Base-by-base conservation (phyloP, 306 rosid genomes). In the Rosa rugosa region DNA sequence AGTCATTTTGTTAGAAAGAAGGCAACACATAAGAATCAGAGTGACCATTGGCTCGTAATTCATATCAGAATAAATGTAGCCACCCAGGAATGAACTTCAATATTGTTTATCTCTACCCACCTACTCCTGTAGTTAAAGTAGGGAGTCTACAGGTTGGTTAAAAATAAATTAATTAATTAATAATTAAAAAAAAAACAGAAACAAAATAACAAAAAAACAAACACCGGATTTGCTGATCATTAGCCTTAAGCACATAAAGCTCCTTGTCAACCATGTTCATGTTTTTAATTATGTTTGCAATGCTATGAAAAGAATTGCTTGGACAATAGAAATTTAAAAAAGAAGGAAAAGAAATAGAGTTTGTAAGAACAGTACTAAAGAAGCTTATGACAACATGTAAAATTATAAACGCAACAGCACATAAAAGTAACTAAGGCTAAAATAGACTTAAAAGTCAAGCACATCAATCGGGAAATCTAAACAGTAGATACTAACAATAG, bases 401-500 rank as follows among this genome's bases (percentile, higher is more conserved):
- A 51, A 71, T 76, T 51, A 83, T 74, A 49, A 71, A 40, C 66
- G 40, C 77, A 75, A 80, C 74, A 67, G 51, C 76, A 67, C 18
- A 12, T 72, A 80, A 71, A 53, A 77, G 45, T 8, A 16, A 67
- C 68, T 70, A 38, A 71, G 42, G 56, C 64, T 72, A 34, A 74
- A 57, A 65, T 51, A 44, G 46, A 67, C 44, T 67, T 67, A 46
- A 80, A 66, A 70, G 59, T 63, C 71, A 47, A 36, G 49, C 50
- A 53, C 49, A 73, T 56, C 67, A 69, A 77, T 25, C 27, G 27
- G 27, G 27, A 25, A 25, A 25, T 25, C 27, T 25, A 25, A 25
- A 25, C 27, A 25, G 0, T 78, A 79, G 79, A 78, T 73, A 78
- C 73, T 4, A 73, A 65, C 53, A 83, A 83, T 69, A 74, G 54